These are phyloP conservation scores for Solanum chiquidenum DNA, from an alignment of 257 asterid species.

Conservation along the genomic window DNA sequence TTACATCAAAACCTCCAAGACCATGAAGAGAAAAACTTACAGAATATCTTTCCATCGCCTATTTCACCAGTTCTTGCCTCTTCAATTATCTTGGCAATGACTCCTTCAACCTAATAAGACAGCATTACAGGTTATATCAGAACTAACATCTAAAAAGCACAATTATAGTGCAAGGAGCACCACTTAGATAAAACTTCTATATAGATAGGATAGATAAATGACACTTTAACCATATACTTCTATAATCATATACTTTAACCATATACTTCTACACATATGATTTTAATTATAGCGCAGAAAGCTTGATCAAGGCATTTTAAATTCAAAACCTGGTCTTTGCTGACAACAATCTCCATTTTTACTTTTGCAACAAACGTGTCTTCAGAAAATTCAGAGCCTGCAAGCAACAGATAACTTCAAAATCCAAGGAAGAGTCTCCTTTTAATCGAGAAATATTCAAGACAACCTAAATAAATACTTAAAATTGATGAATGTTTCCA, in stretches of 20 bases:
- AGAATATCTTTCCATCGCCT: conserved; percentile 91
- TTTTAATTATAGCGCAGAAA: background rate
- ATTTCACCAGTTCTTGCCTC: conserved; percentile 95
- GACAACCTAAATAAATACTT: background rate
- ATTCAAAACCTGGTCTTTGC: conserved; percentile 72
- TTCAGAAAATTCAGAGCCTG: conserved; percentile 93
- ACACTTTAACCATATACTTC: background rate
- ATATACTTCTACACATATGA: background rate
- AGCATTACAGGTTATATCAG: conserved; percentile 3
- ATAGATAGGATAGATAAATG: background rate
- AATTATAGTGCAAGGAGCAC: background rate
- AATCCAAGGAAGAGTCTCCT: background rate
- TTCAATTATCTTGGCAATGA: conserved; percentile 66
- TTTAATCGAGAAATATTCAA: background rate
- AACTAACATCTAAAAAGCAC: background rate
- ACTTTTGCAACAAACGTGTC: conserved; percentile 76
- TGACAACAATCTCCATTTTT: conserved; percentile 91
- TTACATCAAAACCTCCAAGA: background rate
- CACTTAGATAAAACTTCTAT: background rate
- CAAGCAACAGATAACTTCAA: background rate
- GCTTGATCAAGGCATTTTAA: background rate
- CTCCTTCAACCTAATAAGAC: conserved; percentile 67
- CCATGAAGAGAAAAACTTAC: conserved; percentile 28
- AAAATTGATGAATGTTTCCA: background rate
- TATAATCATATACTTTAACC: background rate